These are phyloP conservation scores for Daldinia decipiens DNA, from an alignment of 495 filamentous ascomycete species.

Conservation along the genomic window DNA sequence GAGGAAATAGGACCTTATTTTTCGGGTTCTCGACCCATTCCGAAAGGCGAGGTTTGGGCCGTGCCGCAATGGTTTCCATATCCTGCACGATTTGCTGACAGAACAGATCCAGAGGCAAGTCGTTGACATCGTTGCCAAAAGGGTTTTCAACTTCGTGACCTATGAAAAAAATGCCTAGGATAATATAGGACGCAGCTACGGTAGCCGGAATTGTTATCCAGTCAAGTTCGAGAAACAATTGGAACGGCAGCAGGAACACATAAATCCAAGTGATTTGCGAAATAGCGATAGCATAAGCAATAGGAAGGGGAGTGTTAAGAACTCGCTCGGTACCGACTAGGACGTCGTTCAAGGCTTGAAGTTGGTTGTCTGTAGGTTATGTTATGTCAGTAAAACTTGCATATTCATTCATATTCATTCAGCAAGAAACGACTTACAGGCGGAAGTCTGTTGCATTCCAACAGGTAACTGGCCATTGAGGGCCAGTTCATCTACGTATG, in stretches of 20 bases:
- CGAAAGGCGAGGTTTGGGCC: slow-evolving; percentile 62
- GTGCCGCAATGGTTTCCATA: slow-evolving; percentile 75
- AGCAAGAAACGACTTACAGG: slow-evolving; percentile 44
- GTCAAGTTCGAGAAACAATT: slow-evolving; percentile 68
- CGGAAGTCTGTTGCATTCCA: slow-evolving; percentile 60
- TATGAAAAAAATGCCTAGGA: slow-evolving; percentile 87
- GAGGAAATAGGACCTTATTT: slow-evolving; percentile 75
- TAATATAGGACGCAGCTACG: slow-evolving; percentile 82
- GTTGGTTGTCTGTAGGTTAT: slow-evolving; percentile 53
- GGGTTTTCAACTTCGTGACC: slow-evolving; percentile 90
- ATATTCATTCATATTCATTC: not conserved
- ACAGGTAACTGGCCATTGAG: slow-evolving; percentile 65
- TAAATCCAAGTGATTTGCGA: slow-evolving; percentile 91
- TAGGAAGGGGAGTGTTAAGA: slow-evolving; percentile 83
- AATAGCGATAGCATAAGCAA: slow-evolving; percentile 87
- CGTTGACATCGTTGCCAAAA: slow-evolving; percentile 88
- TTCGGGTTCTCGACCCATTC: slow-evolving; percentile 66
- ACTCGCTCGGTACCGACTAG: slow-evolving; percentile 81
- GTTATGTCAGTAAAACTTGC: slow-evolving; percentile 22
- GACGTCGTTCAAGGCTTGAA: slow-evolving; percentile 75
- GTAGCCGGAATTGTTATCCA: slow-evolving; percentile 91
- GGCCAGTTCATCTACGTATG: slow-evolving; percentile 68
- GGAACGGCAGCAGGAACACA: slow-evolving; percentile 84
- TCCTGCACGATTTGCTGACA: slow-evolving; percentile 77
- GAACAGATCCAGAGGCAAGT: slow-evolving; percentile 81